A percentile compares a stretch with the other conserved stretches of the same genome.
These are phyloP conservation scores for Geotrichum candidum DNA, from an alignment of 1,139 yeast genomes.

Conservation along the genomic window DNA sequence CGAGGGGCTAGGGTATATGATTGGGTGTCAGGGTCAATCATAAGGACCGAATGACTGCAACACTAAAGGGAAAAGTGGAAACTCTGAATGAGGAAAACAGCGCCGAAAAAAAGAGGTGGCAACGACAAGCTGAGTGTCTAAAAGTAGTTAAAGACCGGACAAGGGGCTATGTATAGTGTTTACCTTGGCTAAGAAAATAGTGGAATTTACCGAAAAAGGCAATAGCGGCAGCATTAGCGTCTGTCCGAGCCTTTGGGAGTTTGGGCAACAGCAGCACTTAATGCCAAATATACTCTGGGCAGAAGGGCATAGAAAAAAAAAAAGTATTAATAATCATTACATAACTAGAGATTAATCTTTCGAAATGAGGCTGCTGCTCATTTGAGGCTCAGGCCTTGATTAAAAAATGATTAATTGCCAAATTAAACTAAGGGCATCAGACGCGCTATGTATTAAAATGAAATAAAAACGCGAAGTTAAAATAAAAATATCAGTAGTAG, in stretches of 20 bases:
- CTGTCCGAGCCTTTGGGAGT: not conserved
- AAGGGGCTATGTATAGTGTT: not conserved
- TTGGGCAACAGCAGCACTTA: not conserved
- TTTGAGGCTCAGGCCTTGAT: too few species aligned
- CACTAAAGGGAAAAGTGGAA: not conserved
- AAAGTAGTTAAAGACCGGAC: not conserved
- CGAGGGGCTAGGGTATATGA: conserved; percentile 7
- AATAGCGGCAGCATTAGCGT: too few species aligned
- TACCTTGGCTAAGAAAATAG: too few species aligned
- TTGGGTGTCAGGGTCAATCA: not conserved
- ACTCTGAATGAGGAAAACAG: not conserved
- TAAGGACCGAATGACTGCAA: not conserved
- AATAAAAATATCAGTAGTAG: too few species aligned
- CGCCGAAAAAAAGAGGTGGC: not conserved
- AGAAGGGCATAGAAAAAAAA: not conserved
- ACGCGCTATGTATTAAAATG: too few species aligned
- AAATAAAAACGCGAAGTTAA: too few species aligned
- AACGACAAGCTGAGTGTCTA: not conserved
- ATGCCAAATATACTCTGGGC: not conserved
- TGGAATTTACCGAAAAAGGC: too few species aligned
- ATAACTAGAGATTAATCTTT: too few species aligned
- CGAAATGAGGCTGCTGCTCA: too few species aligned
- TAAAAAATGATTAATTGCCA: too few species aligned
- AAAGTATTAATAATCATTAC: too few species aligned
- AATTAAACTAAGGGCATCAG: too few species aligned